Evolutionary conservation across 768 basidiomycete species (phyloP).

Genomic region (Infundibulicybe gibba): DNA sequence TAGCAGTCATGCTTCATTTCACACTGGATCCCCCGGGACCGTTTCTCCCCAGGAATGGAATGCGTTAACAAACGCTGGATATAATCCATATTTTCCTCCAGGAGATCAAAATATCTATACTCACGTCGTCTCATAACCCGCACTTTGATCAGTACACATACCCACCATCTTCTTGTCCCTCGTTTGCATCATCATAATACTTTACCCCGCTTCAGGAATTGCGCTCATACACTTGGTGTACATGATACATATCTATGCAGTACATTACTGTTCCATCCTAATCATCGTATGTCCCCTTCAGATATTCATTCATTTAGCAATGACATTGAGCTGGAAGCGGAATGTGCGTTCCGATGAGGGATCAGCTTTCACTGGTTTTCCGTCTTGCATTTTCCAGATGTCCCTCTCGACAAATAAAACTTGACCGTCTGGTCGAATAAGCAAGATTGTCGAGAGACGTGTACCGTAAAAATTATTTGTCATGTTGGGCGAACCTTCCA

Average conservation of each 20-base stretch:
- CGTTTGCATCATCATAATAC: conserved; percentile 4
- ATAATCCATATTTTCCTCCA: conserved; percentile 66
- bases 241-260: conserved; percentile 6
- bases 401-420: conserved; percentile 73
- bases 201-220: background rate
- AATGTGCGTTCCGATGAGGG: conserved; percentile 46
- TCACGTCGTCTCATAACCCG: conserved; percentile 49
- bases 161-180: conserved; percentile 6
- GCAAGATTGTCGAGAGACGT: conserved; percentile 67
- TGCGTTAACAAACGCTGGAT: conserved; percentile 48
- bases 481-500: conserved; percentile 18
- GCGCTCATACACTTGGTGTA: background rate
- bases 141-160: background rate
- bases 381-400: conserved; percentile 50
- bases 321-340: conserved; percentile 34
- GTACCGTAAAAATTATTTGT: conserved; percentile 52
- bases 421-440: conserved; percentile 56
- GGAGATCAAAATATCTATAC: conserved; percentile 52
- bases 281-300: conserved; percentile 2
- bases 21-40: conserved; percentile 37
- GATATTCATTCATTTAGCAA: background rate
- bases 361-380: conserved; percentile 32
- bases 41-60: conserved; percentile 64
- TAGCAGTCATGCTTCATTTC: conserved; percentile 44
- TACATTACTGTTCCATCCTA: conserved; percentile 17